phyloP scores from a whole-genome alignment of 2,329 filamentous ascomycete genomes.

The Shiraia bambusicola region DNA sequence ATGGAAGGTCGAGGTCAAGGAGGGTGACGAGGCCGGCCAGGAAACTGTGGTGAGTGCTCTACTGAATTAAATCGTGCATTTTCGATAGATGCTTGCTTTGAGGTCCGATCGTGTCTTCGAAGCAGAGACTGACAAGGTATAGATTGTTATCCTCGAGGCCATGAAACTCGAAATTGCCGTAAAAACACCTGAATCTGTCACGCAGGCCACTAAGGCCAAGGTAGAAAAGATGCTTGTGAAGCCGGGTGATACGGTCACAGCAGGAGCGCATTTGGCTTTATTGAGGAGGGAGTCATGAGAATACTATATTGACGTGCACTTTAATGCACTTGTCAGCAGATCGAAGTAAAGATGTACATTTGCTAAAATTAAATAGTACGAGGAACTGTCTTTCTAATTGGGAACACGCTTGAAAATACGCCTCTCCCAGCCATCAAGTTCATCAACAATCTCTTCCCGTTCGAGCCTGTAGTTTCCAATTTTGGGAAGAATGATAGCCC shows the following conservation, averaged over 20 bases:
- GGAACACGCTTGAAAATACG: constrained; percentile 39
- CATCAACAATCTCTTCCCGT: constrained; percentile 37
- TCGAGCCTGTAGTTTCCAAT: constrained; percentile 43
- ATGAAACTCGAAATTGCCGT: constrained; percentile 53
- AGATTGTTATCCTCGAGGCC: constrained; percentile 49
- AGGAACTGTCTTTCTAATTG: constrained; percentile 2
- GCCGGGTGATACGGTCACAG: constrained; percentile 45
- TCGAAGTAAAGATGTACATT: too few relatives aligned
- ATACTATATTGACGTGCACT: too few relatives aligned
- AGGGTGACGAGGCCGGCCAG: constrained; percentile 39
- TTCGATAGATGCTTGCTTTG: too few relatives aligned
- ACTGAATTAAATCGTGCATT: not conserved
- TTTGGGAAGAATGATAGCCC: constrained; percentile 53
- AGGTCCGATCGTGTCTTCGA: too few relatives aligned
- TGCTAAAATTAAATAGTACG: too few relatives aligned
- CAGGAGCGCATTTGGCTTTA: constrained; percentile 39
- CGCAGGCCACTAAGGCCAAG: constrained; percentile 19
- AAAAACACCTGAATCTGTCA: constrained; percentile 35
- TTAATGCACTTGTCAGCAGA: too few relatives aligned
- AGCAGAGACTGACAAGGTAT: constrained; percentile 2
- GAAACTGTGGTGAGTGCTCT: constrained; percentile 30
- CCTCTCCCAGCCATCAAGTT: constrained; percentile 45
- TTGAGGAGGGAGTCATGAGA: constrained; percentile 3
- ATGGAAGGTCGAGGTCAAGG: constrained; percentile 48
- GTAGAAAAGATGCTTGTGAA: constrained; percentile 48